Base-by-base conservation (phyloP, 352 stramenopile genomes). In the Blastocystis sp. region DNA sequence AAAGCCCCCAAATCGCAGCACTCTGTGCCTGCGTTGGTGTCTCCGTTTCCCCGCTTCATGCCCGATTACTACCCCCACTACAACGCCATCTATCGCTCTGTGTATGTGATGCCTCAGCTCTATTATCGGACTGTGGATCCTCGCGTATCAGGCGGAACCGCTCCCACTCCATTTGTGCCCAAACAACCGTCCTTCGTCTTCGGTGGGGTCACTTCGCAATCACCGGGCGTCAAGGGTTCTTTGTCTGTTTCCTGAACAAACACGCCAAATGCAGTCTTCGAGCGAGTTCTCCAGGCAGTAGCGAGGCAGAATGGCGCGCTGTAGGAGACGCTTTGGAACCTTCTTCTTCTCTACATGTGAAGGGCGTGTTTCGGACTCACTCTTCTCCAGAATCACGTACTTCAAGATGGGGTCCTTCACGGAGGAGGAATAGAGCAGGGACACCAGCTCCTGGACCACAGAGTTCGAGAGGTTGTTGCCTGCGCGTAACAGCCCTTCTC, bases 321-420 rank as follows among this genome's bases (percentile, higher is more conserved):
- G 31, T 2, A 85, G 35, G 26, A 85, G 29, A 3, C 35, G 74
- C 45, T 85, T 59, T 21, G 74, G 74, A 50, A 85, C 70, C 9
- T 69, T 45, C 21, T 67, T 67, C 33, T 69, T 62, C 51, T 85
- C 74, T 85, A 85, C 31, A 2, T 3, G 37, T 63, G 24, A 81
- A 3, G 4, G 10, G 29, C n/a, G 0, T 2, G n/a, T 4, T 39
- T 59, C 13, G 12, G 21, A 55, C n/a, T 33, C 19, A 85, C 74
- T 85, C 61, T 85, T 85, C 31, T 85, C 74, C 4, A 85, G 55
- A 70, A 85, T 51, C 26, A 85, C 74, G 37, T 66, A 85, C 50
- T 85, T 85, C 74, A 85, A 41, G 1, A 59, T 24, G 12, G 74
- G 74, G 19, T 69, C 74, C 50, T 29, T 26, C 16, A 9, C 12